phyloP scores from a whole-genome alignment of 768 basidiomycete species.

The Tricholoma matsutake region DNA sequence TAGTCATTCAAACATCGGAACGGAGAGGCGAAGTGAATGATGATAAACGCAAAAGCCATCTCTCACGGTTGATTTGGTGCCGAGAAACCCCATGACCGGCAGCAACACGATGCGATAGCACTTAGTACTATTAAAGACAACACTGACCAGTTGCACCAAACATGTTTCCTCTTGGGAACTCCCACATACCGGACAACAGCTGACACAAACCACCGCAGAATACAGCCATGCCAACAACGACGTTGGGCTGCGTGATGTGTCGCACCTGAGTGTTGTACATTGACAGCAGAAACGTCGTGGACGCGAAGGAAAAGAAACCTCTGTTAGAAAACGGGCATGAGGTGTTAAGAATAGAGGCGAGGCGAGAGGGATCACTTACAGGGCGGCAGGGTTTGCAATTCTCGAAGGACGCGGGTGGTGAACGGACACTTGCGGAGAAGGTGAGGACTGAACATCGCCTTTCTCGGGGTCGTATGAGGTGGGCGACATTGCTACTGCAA shows the following conservation, averaged over 20 bases:
- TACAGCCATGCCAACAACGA: slow-evolving; percentile 83
- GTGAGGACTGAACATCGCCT: slow-evolving; percentile 26
- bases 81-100: too few species aligned
- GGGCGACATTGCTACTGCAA: slow-evolving; percentile 3
- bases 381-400: slow-evolving; percentile 60
- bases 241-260: slow-evolving; percentile 55
- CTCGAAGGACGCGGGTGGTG: too few species aligned
- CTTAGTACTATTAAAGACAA: background rate
- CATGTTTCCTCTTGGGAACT: too few species aligned
- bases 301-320: slow-evolving; percentile 80
- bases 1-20: slow-evolving; percentile 5
- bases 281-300: slow-evolving; percentile 78
- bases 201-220: slow-evolving; percentile 84
- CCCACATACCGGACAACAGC: slow-evolving; percentile 89
- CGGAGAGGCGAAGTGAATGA: background rate
- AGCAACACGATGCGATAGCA: too few species aligned
- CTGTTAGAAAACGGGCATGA: slow-evolving; percentile 33
- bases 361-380: slow-evolving; percentile 32
- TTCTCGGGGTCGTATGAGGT: slow-evolving; percentile 34
- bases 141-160: slow-evolving; percentile 73
- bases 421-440: slow-evolving; percentile 21
- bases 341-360: background rate
- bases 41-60: too few species aligned
- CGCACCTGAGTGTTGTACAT: slow-evolving; percentile 64
- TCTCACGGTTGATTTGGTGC: too few species aligned